Base-by-base conservation (phyloP, 2,329 filamentous ascomycete species). In the Septoria linicola region DNA sequence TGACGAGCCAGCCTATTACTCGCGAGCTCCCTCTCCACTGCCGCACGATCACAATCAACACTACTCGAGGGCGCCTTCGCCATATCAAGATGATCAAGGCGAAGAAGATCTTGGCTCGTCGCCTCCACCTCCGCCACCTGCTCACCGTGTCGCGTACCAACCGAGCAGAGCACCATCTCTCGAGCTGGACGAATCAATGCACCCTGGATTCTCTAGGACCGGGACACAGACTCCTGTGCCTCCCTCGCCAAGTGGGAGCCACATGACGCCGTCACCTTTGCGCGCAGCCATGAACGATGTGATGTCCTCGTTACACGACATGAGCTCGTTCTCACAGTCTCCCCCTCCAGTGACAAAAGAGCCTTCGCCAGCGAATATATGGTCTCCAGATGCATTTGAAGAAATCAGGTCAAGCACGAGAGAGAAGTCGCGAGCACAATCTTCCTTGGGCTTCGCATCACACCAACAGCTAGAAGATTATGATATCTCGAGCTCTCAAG, bases 261-360 rank as follows among this genome's bases (percentile, higher is more conserved):
- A 65, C 20, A 69, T 68, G 64, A 99, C 93, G 0, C 93, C 93
- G 1, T 97, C 93, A 2, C 93, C 93, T 0, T 74, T 99, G 2
- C 81, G 93, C 53, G 89, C 91, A 68, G 93, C 93, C 1, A 99
- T 99, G 90, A 92, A 97, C 66, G 92, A 95, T 69, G 91, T 99
- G 3, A 96, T 97, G 83, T 89, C 93, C 59, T 95, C 93, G 49
- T 72, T 99, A 36, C 86, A 95, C 66, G 90, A 91, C 54, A 88
- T 99, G 76, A 85, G 85, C 14, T 76, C 85, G 61, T 75, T 80
- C 35, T 78, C 58, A 23, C 79, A 49, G 73, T 69, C 73, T 23
- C 75, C 76, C 56, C 63, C 76, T 11, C 58, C 61, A 20, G 37
- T 52, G 37, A 78, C 80, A 27, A 78, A 80, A 21, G 78, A 82